Percentiles rank a stretch among this genome's conserved stretches.
These are phyloP conservation scores for Solanum pennellii DNA, from an alignment of 257 asterid species.

Conservation along the genomic window DNA sequence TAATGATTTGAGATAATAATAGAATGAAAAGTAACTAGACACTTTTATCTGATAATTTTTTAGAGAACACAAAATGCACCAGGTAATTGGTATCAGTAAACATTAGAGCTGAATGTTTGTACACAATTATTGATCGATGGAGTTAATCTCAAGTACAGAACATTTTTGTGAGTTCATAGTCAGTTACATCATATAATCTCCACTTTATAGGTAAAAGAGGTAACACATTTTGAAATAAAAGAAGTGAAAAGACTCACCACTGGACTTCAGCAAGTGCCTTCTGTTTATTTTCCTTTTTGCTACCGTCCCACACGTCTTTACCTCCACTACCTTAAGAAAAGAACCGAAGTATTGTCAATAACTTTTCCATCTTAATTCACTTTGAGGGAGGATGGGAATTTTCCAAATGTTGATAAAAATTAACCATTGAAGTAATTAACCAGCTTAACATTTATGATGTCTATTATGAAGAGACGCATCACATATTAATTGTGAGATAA, in stretches of 20 bases:
- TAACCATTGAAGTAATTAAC: background rate
- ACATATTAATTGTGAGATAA: background rate
- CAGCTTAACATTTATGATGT: background rate
- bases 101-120: background rate
- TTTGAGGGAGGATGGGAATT: background rate
- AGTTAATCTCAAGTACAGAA: background rate
- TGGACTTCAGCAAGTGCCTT: constrained; percentile 67
- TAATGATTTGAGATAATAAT: background rate
- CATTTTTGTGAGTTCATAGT: background rate
- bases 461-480: background rate
- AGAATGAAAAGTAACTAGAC: background rate
- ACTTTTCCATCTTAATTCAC: background rate
- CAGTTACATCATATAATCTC: background rate
- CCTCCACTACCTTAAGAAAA: constrained; percentile 83
- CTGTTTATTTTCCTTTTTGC: constrained; percentile 88
- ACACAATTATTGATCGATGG: background rate
- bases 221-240: background rate
- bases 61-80: background rate
- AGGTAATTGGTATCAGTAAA: background rate
- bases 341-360: background rate
- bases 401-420: background rate
- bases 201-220: background rate
- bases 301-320: constrained; percentile 56
- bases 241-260: constrained; percentile 47
- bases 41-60: background rate